Percentiles rank a stretch among this genome's conserved stretches.
Conservation (phyloP, 345 rosid species). For the Leavenworthia alabamica region DNA sequence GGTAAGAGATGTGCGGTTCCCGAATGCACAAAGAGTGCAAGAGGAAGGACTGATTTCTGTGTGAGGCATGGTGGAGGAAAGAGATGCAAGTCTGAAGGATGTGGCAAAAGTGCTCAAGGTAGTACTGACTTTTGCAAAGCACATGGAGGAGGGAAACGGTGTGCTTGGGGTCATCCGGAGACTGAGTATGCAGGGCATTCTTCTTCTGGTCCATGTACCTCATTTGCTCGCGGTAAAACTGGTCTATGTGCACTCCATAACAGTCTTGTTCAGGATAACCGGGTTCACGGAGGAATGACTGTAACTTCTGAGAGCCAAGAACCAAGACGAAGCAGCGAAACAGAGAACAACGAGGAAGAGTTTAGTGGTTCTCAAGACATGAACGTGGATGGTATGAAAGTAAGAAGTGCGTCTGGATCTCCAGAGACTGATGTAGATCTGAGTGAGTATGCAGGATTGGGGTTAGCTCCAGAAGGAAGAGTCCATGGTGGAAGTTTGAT, state of each 20-base stretch:
- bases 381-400: slow-evolving; percentile 45
- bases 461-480: slow-evolving; percentile 72
- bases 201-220: slow-evolving; percentile 60
- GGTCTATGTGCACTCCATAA: slow-evolving; percentile 88
- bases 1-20: slow-evolving; percentile 89
- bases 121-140: slow-evolving; percentile 97
- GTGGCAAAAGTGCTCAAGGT: slow-evolving; percentile 97
- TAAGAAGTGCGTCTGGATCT: slow-evolving; percentile 25
- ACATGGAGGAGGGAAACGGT: slow-evolving; percentile 94
- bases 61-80: slow-evolving; percentile 99
- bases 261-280: slow-evolving; percentile 68
- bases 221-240: slow-evolving; percentile 80
- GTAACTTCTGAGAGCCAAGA: slow-evolving; percentile 52
- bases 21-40: slow-evolving; percentile 92
- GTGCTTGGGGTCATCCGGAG: slow-evolving; percentile 95
- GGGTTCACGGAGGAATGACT: slow-evolving; percentile 78
- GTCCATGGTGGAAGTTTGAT: slow-evolving; percentile 93
- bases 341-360: too few relatives aligned
- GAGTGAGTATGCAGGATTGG: slow-evolving; percentile 31
- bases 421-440: slow-evolving; percentile 37
- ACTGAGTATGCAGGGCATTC: slow-evolving; percentile 53
- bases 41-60: slow-evolving; percentile 90
- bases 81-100: slow-evolving; percentile 78
- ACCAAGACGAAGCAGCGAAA: slow-evolving; percentile 34
- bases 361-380: slow-evolving; percentile 41